Evolutionary conservation across 2,329 filamentous ascomycete species (phyloP), one percentile per base, ranked within the genome.

Genomic region (Spiromastix sp.): DNA sequence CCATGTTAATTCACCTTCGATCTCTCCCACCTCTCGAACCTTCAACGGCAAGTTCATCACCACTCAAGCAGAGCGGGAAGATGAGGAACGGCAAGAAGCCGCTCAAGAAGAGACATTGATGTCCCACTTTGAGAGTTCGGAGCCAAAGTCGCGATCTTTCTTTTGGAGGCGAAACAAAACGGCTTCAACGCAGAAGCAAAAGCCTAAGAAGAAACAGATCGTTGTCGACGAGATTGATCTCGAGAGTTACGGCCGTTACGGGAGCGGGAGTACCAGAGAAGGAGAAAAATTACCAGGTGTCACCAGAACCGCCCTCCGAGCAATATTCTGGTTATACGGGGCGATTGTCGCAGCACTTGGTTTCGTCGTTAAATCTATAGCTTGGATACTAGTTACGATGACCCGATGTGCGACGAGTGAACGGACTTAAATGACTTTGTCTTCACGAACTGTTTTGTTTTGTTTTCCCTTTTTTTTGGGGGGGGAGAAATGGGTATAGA

Each of bases 151-250:
- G 37, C 33, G 13, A 13, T 35, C 26, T 12, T 21, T 18, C 34
- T 17, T 36, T 37, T 27, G 38, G 40, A 20, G 48, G 42, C 28
- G 37, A 34, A 24, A 35, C 38, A 19, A 47, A 26, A 30, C n/a
- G 28, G 32, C 15, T 34, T 16, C 12, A 24, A 20, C 2, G 47
- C 28, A 41, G 34, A 8, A 49, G 47, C 32, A 45, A 34, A 39
- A 12, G 15, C 33, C n/a, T 21, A 55, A 60, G 41, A 51, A 44
- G 19, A 46, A 54, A 27, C 43, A 59, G 37, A 47, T 61, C 29
- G 43, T 58, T 3, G 44, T 63, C 25, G 56, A 62, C 29, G 62
- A 67, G 37, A 61, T 66, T 30, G 63, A 67, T 43, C 49, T 66
- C 6, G 63, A 65, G 30, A 61, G 58, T 26, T 62, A 67, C 21